phyloP scores from a whole-genome alignment of 768 basidiomycete species.

The Mycena haematopus region DNA sequence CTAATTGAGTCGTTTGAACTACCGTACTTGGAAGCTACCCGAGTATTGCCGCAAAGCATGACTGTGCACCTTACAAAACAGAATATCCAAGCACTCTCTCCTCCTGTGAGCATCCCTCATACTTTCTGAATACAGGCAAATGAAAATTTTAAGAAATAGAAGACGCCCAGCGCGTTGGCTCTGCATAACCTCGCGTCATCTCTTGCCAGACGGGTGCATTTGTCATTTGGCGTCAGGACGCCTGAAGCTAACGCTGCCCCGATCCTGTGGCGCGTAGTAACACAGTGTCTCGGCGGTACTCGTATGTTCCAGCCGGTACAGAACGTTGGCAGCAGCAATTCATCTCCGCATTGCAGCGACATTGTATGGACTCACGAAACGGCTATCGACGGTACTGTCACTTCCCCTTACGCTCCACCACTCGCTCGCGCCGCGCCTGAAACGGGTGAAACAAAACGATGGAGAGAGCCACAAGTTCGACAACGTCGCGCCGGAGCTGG shows the following conservation, averaged over 20 bases:
- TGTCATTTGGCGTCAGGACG: conserved; percentile 61
- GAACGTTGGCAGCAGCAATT: background rate
- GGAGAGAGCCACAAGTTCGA: conserved; percentile 60
- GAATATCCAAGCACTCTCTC: conserved; percentile 68
- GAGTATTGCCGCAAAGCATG: conserved; percentile 66
- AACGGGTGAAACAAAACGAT: conserved; percentile 44
- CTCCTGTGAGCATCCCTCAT: conserved; percentile 57
- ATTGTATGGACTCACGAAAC: conserved; percentile 70
- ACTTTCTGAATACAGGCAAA: conserved; percentile 8
- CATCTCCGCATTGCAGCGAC: conserved; percentile 51
- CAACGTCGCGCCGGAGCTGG: conserved; percentile 72
- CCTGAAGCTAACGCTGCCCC: conserved; percentile 82
- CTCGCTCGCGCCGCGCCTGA: conserved; percentile 52
- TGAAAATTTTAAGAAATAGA: conserved; percentile 45
- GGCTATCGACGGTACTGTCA: conserved; percentile 58
- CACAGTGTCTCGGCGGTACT: conserved; percentile 67
- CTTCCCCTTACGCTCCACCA: conserved; percentile 67
- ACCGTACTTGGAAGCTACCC: conserved; percentile 80
- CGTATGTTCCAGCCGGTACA: conserved; percentile 57
- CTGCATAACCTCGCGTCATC: conserved; percentile 69
- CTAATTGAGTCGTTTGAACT: conserved; percentile 76
- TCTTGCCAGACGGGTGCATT: conserved; percentile 63
- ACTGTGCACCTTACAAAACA: conserved; percentile 76
- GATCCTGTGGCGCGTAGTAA: conserved; percentile 76
- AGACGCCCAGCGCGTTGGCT: conserved; percentile 61